Conservation (phyloP, 2,329 filamentous ascomycete species). For the Verticillium tricorpus region DNA sequence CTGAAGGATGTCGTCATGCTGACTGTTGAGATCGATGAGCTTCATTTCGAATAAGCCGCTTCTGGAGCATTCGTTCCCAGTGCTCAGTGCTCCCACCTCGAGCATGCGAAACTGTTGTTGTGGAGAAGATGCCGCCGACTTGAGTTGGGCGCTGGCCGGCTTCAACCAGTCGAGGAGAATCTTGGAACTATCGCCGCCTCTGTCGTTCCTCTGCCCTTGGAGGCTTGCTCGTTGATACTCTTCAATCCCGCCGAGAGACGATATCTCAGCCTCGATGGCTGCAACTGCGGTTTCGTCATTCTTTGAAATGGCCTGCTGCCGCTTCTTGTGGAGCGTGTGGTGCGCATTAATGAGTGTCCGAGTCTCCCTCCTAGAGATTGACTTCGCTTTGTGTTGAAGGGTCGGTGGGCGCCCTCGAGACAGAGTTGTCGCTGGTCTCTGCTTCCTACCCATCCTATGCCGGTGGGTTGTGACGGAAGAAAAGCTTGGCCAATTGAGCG, state of each 20-base stretch:
- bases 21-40: slow-evolving; percentile 87
- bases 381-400: slow-evolving; percentile 39
- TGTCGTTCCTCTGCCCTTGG: slow-evolving; percentile 61
- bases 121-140: slow-evolving; percentile 8
- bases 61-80: slow-evolving; percentile 76
- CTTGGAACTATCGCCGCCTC: slow-evolving; percentile 63
- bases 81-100: slow-evolving; percentile 85
- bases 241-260: slow-evolving; percentile 55
- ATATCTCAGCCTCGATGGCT: slow-evolving; percentile 47
- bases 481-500: not conserved
- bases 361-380: slow-evolving; percentile 62
- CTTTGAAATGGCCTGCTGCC: slow-evolving; percentile 45
- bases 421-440: slow-evolving; percentile 18
- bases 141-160: slow-evolving; percentile 22
- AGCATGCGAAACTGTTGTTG: slow-evolving; percentile 56
- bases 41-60: slow-evolving; percentile 67
- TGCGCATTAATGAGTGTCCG: slow-evolving; percentile 61
- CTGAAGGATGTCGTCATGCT: slow-evolving; percentile 73
- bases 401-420: slow-evolving; percentile 53
- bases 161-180: slow-evolving; percentile 61
- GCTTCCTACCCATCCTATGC: slow-evolving; percentile 9
- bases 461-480: not conserved
- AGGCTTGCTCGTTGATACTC: slow-evolving; percentile 64
- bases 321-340: slow-evolving; percentile 61
- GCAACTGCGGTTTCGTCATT: slow-evolving; percentile 48